Evolutionary conservation across 2,329 filamentous ascomycete genomes (phyloP).

Genomic region (Tolypocladium cylindrosporum): DNA sequence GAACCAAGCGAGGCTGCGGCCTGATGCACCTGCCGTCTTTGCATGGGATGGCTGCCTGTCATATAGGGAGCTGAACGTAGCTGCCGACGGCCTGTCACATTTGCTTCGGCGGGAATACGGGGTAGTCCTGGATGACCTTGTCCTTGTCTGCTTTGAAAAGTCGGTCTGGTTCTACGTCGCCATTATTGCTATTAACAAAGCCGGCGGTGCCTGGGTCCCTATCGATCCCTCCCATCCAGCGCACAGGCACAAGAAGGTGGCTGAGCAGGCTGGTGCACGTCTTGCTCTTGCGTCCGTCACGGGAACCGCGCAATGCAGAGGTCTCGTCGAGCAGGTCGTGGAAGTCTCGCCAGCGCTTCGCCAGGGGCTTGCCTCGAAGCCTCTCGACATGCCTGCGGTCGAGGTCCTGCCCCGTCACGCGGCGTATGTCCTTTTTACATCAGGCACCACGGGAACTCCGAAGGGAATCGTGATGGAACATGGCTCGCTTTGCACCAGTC

Average conservation of each 20-base stretch:
- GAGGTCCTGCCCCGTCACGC: neutral
- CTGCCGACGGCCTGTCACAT: constrained; percentile 26
- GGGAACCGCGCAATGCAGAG: neutral
- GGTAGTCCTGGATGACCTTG: constrained; percentile 11
- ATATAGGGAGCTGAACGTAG: constrained; percentile 25
- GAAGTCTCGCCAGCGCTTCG: too few species aligned
- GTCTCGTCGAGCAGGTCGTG: too few species aligned
- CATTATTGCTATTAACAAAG: constrained; percentile 5
- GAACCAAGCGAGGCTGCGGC: constrained; percentile 20
- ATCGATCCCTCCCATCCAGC: constrained; percentile 27
- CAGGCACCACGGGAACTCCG: constrained; percentile 7
- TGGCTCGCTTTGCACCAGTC: neutral
- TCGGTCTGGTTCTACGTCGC: constrained; percentile 22
- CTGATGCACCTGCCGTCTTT: constrained; percentile 24
- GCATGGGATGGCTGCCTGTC: constrained; percentile 34
- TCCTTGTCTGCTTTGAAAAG: constrained; percentile 26
- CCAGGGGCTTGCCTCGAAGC: too few species aligned
- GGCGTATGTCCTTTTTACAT: constrained; percentile 8
- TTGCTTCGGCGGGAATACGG: constrained; percentile 10
- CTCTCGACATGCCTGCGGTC: too few species aligned
- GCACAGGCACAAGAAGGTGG: constrained; percentile 5
- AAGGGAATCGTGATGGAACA: constrained; percentile 9
- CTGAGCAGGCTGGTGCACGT: constrained; percentile 2
- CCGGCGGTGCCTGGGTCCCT: constrained; percentile 5
- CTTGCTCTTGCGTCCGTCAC: neutral